Evolutionary conservation across 2,329 filamentous ascomycete genomes (phyloP), one percentile per base, ranked within the genome.

Genomic region (Coniochaeta sp.): DNA sequence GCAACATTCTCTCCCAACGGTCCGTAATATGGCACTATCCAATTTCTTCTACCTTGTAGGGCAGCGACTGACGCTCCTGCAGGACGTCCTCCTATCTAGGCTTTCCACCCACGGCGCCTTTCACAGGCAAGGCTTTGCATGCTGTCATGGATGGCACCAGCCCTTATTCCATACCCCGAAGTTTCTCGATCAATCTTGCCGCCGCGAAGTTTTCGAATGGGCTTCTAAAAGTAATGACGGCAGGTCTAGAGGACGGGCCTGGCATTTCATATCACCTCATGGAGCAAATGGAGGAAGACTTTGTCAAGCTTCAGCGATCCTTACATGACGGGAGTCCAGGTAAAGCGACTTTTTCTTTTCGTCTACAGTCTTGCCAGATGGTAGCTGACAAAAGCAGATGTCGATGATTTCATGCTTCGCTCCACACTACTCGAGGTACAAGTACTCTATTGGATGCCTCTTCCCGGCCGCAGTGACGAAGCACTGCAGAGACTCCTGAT

Each of bases 351-450:
- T 36, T 40, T 22, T 14, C 24, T 3, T n/a, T 26, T 17, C 8
- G 19, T 6, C 28, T 9, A 24, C n/a, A 36, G 3, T 36, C 47
- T 52, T 9, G 12, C 11, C n/a, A 9, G n/a, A 12, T 14, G 7
- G 16, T 52, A 1, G 43, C 66, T 68, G 57, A 69, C 54, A 38
- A 3, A 7, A 16, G 14, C 64, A 80, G 80, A 81, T 43, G 68
- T 80, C 24, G 77, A 80, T 58, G 72, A 76, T 17, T 80, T 83
- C 65, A 78, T 79, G 57, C 69, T 80, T 9, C 68, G 83, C 3
- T 73, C 79, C 0, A 77, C 80, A 1, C 74, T 78, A 24, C 73
- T 82, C n/a, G 81, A 84, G 60, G 75, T 84, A 9, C 81, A 84
- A 63, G 70, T 73, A 1, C 82, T 79, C 68, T 83, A 83, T 70